Evolutionary conservation across 305 asterid species (phyloP).

Genomic region (Fraxinus paxiana): DNA sequence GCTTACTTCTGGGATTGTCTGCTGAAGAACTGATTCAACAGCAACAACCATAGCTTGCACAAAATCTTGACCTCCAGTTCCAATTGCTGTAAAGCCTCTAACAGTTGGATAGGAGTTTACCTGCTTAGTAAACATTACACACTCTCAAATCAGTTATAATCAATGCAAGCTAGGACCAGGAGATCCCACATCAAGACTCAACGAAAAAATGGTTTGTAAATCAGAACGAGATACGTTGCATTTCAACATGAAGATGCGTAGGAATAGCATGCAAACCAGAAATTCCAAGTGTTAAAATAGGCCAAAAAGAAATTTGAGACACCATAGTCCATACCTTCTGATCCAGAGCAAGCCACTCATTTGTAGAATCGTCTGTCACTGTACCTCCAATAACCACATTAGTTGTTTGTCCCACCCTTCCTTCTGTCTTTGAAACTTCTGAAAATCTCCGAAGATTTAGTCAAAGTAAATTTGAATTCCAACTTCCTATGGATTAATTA

Average conservation of each 20-base stretch:
- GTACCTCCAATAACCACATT: conserved; percentile 92
- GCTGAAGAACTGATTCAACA: conserved; percentile 83
- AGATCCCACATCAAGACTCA: neutral
- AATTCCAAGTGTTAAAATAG: neutral
- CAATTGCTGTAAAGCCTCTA: conserved; percentile 93
- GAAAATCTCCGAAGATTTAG: conserved; percentile 28
- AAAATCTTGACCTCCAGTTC: conserved; percentile 92
- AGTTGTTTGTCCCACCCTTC: conserved; percentile 91
- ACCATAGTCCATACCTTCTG: conserved; percentile 54
- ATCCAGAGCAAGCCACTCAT: conserved; percentile 83
- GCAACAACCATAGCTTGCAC: conserved; percentile 94
- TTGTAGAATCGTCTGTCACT: conserved; percentile 72
- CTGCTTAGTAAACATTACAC: conserved; percentile 30
- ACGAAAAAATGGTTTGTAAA: neutral
- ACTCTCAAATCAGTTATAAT: conserved; percentile 5
- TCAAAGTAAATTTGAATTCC: conserved; percentile 16
- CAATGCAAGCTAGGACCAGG: neutral
- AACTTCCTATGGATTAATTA: neutral
- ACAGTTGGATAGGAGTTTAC: conserved; percentile 92
- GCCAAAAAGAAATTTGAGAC: neutral
- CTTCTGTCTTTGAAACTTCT: conserved; percentile 90
- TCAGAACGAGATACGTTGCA: neutral
- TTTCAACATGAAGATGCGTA: neutral
- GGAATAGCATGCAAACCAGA: neutral
- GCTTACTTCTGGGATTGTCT: conserved; percentile 74